A percentile compares a stretch with the other conserved stretches of the same genome.
Conservation (phyloP, 2,329 filamentous ascomycete genomes). For the Hypoxylon sp. region DNA sequence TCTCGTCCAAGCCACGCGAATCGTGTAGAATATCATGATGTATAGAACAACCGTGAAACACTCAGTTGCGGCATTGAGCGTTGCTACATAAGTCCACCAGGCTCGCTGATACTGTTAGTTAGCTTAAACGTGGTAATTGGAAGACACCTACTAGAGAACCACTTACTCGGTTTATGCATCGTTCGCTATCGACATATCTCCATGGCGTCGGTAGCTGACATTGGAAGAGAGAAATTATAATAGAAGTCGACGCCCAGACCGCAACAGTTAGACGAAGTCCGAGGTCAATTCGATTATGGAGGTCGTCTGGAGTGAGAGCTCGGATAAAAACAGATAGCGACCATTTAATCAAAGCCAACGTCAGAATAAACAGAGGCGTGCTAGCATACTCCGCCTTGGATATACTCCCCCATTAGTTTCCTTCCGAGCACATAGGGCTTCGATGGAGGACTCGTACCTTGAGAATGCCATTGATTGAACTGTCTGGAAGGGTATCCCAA, state of each 20-base stretch:
- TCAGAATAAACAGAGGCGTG: not conserved
- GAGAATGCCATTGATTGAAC: slow-evolving; percentile 1
- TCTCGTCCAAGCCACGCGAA: not conserved
- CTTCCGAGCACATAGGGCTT: not conserved
- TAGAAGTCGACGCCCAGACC: not conserved
- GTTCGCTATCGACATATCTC: not conserved
- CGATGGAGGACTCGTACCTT: not conserved
- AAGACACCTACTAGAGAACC: not conserved
- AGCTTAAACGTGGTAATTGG: not conserved
- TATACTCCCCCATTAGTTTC: not conserved
- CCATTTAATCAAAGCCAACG: slow-evolving; percentile 1
- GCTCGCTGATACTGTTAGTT: slow-evolving; percentile 4
- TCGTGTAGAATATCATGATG: slow-evolving; percentile 3
- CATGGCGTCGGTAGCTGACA: not conserved
- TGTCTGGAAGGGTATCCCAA: not conserved
- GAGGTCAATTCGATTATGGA: not conserved
- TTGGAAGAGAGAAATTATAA: not conserved
- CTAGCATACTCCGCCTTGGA: not conserved
- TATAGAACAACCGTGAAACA: not conserved
- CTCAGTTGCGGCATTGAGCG: not conserved
- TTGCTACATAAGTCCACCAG: slow-evolving; percentile 11
- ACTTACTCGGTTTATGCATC: slow-evolving; percentile 4
- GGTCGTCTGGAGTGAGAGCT: not conserved
- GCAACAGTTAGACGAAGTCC: slow-evolving; percentile 1
- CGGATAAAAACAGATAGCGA: not conserved